phyloP scores from a whole-genome alignment of 441 rosid genomes.

The Populus trichocarpa region DNA sequence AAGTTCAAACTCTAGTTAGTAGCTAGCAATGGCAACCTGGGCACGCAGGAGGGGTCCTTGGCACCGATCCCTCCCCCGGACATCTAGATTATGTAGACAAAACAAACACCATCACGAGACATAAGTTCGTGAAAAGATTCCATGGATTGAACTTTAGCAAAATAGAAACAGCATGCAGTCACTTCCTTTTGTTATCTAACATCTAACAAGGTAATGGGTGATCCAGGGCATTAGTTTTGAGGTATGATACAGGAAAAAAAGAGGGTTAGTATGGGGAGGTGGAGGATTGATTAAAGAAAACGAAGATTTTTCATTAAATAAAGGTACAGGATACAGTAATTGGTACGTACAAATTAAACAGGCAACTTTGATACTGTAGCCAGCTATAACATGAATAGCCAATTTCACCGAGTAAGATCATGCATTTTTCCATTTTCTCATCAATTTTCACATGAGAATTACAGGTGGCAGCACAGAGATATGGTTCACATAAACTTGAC shows the following conservation, averaged over 20 bases:
- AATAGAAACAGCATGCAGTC: background rate
- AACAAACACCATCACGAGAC: background rate
- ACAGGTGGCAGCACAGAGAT: slow-evolving; percentile 21
- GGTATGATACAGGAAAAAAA: too few species aligned
- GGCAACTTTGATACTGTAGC: background rate
- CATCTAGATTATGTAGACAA: background rate
- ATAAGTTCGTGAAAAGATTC: background rate
- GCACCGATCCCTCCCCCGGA: background rate
- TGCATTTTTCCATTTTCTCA: slow-evolving; percentile 9
- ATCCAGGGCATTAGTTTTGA: too few species aligned
- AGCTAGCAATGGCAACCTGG: too few species aligned
- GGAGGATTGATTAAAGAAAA: background rate
- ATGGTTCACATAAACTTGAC: slow-evolving; percentile 17
- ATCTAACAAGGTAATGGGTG: too few species aligned
- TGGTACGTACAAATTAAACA: background rate
- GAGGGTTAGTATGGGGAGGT: too few species aligned
- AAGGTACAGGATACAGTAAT: background rate
- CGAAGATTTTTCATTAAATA: background rate
- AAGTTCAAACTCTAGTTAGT: too few species aligned
- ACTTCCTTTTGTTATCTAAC: background rate
- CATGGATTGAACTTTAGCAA: background rate
- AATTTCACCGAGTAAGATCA: background rate
- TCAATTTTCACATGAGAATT: slow-evolving; percentile 24
- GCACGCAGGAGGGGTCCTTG: background rate
- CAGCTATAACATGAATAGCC: background rate